Evolutionary conservation across 345 rosid species (phyloP).

Genomic region (Euphorbia peplus): DNA sequence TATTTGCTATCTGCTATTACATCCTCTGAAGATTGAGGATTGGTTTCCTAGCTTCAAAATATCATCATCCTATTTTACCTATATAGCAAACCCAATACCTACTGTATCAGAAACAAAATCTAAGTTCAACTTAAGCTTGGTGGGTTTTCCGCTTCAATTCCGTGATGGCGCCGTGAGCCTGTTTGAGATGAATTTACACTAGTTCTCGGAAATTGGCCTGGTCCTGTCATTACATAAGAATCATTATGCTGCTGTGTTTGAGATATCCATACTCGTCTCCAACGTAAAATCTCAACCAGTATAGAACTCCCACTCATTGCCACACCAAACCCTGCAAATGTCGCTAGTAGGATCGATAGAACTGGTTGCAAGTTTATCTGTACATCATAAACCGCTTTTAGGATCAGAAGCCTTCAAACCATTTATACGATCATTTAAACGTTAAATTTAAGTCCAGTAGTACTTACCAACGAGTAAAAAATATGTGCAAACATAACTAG

Average conservation of each 20-base stretch:
- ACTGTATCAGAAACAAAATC: not conserved
- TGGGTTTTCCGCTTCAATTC: slow-evolving; percentile 20
- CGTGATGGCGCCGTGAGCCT: slow-evolving; percentile 13
- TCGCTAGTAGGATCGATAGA: slow-evolving; percentile 68
- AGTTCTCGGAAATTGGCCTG: slow-evolving; percentile 33
- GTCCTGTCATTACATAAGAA: slow-evolving; percentile 23
- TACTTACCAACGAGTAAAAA: slow-evolving; percentile 76
- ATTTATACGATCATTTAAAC: not conserved
- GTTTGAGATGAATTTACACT: slow-evolving; percentile 14
- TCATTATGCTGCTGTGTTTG: slow-evolving; percentile 20
- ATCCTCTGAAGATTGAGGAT: not conserved
- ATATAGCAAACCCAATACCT: not conserved
- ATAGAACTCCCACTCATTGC: slow-evolving; percentile 82
- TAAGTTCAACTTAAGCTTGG: slow-evolving; percentile 17
- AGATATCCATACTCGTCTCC: slow-evolving; percentile 55
- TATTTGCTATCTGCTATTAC: too few species aligned
- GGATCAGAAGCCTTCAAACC: not conserved
- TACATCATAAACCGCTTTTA: not conserved
- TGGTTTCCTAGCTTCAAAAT: not conserved
- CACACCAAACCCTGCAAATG: slow-evolving; percentile 80
- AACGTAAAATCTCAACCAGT: slow-evolving; percentile 71
- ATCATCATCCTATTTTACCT: not conserved
- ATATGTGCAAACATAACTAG: slow-evolving; percentile 84
- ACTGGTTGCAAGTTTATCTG: slow-evolving; percentile 70
- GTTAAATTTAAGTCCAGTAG: not conserved